Evolutionary conservation across 1,284 basidiomycete species (phyloP).

Genomic region (Cryptococcus wingfieldii): DNA sequence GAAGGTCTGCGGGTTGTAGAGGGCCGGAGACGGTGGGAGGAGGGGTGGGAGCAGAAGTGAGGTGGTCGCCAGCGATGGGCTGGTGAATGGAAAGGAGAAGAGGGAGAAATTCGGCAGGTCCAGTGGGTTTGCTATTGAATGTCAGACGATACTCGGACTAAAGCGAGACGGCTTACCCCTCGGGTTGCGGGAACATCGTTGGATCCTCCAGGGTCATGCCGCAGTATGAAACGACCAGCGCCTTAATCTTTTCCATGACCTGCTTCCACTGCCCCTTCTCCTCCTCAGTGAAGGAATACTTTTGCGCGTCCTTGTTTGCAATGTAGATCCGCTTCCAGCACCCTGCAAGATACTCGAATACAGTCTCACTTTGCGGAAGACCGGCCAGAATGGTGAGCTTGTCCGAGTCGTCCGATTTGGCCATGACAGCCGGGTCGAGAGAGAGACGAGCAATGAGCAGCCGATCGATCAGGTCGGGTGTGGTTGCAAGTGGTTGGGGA

Average conservation of each 20-base stretch:
- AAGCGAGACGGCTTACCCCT: conserved; percentile 54
- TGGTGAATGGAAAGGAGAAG: conserved; percentile 61
- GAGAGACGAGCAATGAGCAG: conserved; percentile 83
- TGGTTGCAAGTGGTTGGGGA: conserved; percentile 40
- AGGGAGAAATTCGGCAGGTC: conserved; percentile 69
- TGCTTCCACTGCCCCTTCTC: conserved; percentile 61
- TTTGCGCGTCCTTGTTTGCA: conserved; percentile 59
- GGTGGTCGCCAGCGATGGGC: conserved; percentile 54
- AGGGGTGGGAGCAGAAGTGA: conserved; percentile 45
- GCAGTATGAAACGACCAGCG: conserved; percentile 81
- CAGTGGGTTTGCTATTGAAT: conserved; percentile 58
- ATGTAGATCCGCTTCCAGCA: conserved; percentile 81
- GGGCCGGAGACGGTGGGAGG: conserved; percentile 9
- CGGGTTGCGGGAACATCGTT: conserved; percentile 83
- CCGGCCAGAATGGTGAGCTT: conserved; percentile 72
- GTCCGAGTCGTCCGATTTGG: conserved; percentile 66
- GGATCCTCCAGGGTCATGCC: conserved; percentile 88
- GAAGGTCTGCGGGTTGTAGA: conserved; percentile 45
- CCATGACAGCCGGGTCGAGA: conserved; percentile 67
- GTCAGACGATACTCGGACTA: conserved; percentile 7
- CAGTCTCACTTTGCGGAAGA: conserved; percentile 71
- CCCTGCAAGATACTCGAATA: conserved; percentile 84
- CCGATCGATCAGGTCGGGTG: conserved; percentile 48
- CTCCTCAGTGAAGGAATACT: conserved; percentile 59
- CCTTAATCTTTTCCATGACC: conserved; percentile 67